Conservation (phyloP, 495 filamentous ascomycete genomes). For the Daldinia loculata region DNA sequence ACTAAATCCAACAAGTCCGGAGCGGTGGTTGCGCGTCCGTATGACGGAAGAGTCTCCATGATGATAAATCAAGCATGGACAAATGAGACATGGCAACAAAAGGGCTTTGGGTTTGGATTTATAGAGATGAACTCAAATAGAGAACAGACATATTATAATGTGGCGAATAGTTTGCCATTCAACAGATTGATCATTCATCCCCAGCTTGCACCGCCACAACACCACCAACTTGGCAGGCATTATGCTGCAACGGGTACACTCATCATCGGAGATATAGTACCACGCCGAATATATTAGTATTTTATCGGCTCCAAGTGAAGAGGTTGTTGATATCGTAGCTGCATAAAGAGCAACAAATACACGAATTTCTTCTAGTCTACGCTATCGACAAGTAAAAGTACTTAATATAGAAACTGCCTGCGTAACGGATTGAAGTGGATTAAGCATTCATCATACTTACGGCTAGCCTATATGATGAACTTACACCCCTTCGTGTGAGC, state of each 20-base stretch:
- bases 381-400: not conserved
- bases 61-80: not conserved
- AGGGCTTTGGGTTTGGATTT: too few relatives aligned
- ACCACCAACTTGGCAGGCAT: not conserved
- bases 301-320: not conserved
- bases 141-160: too few relatives aligned
- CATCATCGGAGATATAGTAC: too few relatives aligned
- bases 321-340: not conserved
- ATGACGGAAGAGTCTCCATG: conserved; percentile 53
- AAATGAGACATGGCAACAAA: not conserved
- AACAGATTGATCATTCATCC: conserved; percentile 5
- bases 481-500: not conserved
- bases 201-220: conserved; percentile 24
- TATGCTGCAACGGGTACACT: not conserved
- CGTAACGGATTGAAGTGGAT: not conserved
- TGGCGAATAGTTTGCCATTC: too few relatives aligned
- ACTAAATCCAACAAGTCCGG: conserved; percentile 57
- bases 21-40: conserved; percentile 50
- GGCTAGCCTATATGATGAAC: not conserved
- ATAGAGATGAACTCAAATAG: too few relatives aligned
- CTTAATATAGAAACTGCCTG: not conserved
- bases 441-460: not conserved
- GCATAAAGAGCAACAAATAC: not conserved
- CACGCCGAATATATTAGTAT: too few relatives aligned
- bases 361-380: not conserved